Evolutionary conservation across 2,329 filamentous ascomycete species (phyloP).

Genomic region (Allantophomopsis lycopodina): DNA sequence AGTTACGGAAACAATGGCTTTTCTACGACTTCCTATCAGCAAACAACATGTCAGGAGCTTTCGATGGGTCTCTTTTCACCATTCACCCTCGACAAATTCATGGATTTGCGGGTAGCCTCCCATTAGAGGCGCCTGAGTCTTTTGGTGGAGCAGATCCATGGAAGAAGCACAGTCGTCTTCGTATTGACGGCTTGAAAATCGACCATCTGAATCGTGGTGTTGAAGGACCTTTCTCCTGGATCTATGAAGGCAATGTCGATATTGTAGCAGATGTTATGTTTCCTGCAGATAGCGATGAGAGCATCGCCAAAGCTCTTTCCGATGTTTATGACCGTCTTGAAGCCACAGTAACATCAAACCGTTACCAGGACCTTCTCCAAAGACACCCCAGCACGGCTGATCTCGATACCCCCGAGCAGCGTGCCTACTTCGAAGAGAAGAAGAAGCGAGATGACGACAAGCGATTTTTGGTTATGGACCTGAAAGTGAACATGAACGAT

Average conservation of each 20-base stretch:
- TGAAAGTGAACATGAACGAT: conserved; percentile 90
- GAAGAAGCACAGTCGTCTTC: conserved; percentile 90
- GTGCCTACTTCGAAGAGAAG: conserved; percentile 11
- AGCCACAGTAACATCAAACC: conserved; percentile 73
- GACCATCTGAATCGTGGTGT: conserved; percentile 92
- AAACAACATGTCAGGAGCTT: conserved; percentile 91
- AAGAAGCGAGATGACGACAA: conserved; percentile 35
- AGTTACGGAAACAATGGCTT: conserved; percentile 87
- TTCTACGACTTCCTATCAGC: conserved; percentile 96
- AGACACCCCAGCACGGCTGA: conserved; percentile 22
- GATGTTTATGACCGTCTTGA: conserved; percentile 96
- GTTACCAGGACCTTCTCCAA: conserved; percentile 45
- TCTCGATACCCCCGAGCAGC: conserved; percentile 12
- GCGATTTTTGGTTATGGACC: conserved; percentile 81
- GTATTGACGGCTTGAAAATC: conserved; percentile 87
- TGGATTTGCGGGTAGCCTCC: conserved; percentile 53
- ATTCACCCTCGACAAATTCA: conserved; percentile 91
- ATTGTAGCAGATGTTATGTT: conserved; percentile 95
- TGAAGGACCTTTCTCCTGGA: conserved; percentile 93
- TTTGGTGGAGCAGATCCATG: conserved; percentile 59
- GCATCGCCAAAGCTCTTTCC: conserved; percentile 87
- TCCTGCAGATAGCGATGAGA: conserved; percentile 74
- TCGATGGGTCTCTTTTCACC: conserved; percentile 90
- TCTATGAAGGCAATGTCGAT: conserved; percentile 91
- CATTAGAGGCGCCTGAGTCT: conserved; percentile 31